Evolutionary conservation across 1,139 yeast species (phyloP).

Genomic region (Suhomyces terraborum): DNA sequence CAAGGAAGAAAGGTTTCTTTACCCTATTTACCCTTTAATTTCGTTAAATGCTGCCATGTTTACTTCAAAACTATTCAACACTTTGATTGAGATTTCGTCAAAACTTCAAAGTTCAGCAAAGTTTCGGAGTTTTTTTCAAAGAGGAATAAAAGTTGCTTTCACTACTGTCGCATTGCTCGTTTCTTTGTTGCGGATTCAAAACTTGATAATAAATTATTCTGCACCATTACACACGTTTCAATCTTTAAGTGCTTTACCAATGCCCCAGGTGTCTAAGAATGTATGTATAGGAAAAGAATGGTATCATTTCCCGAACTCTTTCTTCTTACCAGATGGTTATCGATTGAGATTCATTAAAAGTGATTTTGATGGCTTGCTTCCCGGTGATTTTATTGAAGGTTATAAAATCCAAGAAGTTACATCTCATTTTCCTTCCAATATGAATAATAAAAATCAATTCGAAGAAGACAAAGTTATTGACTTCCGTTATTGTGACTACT

Average conservation of each 20-base stretch:
- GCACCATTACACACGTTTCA: conserved; percentile 52
- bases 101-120: conserved; percentile 2
- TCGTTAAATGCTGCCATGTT: conserved; percentile 64
- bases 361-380: conserved; percentile 84
- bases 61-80: conserved; percentile 28
- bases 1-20: conserved; percentile 89
- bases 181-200: conserved; percentile 43
- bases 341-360: conserved; percentile 69
- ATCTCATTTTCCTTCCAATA: conserved; percentile 54
- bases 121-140: background rate
- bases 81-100: conserved; percentile 9
- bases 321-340: conserved; percentile 63
- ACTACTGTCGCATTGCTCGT: conserved; percentile 22
- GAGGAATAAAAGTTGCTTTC: conserved; percentile 14
- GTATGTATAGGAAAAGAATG: conserved; percentile 93
- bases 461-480: conserved; percentile 53
- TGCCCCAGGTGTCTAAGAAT: conserved; percentile 31
- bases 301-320: conserved; percentile 90
- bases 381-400: conserved; percentile 75
- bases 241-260: conserved; percentile 15
- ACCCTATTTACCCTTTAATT: conserved; percentile 78
- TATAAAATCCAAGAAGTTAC: conserved; percentile 28
- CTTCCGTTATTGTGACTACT: conserved; percentile 55
- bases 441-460: conserved; percentile 72
- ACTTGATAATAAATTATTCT: conserved; percentile 55